phyloP scores from a whole-genome alignment of 139 green algal species.

The Limnomonas spitsbergensis region DNA sequence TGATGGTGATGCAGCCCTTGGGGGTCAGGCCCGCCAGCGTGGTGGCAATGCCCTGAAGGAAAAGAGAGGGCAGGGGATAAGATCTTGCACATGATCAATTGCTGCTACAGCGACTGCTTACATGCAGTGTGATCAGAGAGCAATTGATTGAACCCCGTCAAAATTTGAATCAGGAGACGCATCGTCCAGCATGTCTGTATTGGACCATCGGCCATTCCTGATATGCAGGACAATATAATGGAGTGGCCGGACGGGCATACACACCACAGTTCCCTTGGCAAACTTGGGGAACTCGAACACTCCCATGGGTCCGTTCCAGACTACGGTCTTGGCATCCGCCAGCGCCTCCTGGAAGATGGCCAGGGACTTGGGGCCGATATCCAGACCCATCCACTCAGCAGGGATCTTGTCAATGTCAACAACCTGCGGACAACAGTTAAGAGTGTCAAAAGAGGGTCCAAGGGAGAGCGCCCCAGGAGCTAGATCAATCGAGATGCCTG shows the following conservation, averaged over 20 bases:
- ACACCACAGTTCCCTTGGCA: constrained; percentile 78
- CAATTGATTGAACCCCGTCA: too few relatives aligned
- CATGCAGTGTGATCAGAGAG: too few relatives aligned
- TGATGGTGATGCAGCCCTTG: constrained; percentile 89
- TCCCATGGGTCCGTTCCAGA: constrained; percentile 98
- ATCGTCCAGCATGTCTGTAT: too few relatives aligned
- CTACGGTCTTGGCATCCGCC: constrained; percentile 88
- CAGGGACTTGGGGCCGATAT: constrained; percentile 90
- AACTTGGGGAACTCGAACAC: constrained; percentile 98
- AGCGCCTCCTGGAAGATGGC: constrained; percentile 83
- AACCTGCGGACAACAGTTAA: constrained; percentile 14
- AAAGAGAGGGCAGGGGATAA: constrained; percentile 46
- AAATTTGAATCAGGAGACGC: too few relatives aligned
- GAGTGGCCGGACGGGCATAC: too few relatives aligned
- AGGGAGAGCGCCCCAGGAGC: not conserved
- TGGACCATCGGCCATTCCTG: too few relatives aligned
- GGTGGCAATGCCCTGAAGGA: constrained; percentile 71
- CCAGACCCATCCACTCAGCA: constrained; percentile 98
- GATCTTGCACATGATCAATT: too few relatives aligned
- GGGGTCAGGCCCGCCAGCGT: constrained; percentile 80
- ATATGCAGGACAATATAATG: too few relatives aligned
- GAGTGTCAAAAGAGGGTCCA: not conserved
- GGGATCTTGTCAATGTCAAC: constrained; percentile 80
- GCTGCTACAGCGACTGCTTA: too few relatives aligned
- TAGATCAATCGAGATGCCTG: not conserved